These are phyloP conservation scores for Alternaria ethzedia DNA, from an alignment of 2,329 filamentous ascomycete species.

Conservation along the genomic window DNA sequence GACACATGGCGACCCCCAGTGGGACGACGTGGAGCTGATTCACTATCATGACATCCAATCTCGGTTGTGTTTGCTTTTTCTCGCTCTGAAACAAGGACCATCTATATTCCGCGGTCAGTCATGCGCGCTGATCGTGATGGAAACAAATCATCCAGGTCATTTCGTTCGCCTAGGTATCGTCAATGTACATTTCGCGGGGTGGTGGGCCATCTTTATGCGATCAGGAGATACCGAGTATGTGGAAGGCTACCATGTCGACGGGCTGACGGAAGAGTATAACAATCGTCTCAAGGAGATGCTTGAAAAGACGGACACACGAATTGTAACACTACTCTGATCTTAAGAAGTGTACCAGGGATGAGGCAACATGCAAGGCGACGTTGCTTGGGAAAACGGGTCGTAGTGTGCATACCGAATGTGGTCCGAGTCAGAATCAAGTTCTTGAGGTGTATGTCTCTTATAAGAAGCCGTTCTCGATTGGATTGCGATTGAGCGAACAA, in stretches of 20 bases:
- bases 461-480: too few species aligned
- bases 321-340: background rate
- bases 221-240: background rate
- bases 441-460: too few species aligned
- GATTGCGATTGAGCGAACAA: too few species aligned
- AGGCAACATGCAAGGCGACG: background rate
- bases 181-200: background rate
- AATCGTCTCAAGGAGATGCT: background rate
- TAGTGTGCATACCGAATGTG: background rate
- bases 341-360: background rate
- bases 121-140: background rate
- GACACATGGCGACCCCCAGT: fast-evolving
- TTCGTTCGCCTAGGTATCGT: background rate
- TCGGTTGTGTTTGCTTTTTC: background rate
- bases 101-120: background rate
- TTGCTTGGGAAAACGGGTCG: background rate
- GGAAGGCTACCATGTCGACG: background rate
- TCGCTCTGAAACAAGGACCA: background rate
- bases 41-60: background rate
- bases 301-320: background rate
- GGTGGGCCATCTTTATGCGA: background rate
- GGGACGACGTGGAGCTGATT: background rate
- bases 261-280: background rate
- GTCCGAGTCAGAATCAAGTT: background rate
- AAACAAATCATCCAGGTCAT: background rate